Conservation (phyloP, 2,329 filamentous ascomycete species). For the Exophiala lecanii-corni region DNA sequence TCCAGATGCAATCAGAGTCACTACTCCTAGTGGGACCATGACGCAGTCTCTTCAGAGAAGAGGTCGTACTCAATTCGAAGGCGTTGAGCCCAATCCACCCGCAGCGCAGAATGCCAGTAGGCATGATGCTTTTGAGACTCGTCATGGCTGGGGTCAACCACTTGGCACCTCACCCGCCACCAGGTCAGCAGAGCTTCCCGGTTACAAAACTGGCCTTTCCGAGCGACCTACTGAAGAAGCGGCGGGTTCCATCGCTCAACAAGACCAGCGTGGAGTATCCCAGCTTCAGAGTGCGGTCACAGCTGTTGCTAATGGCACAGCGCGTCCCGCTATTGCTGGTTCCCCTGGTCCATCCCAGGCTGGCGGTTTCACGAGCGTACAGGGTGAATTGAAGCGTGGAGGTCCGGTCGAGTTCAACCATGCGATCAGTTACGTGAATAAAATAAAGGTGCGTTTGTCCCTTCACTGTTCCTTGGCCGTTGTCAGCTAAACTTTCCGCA, state of each 20-base stretch:
- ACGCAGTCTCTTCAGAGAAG: conserved; percentile 71
- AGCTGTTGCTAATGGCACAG: conserved; percentile 49
- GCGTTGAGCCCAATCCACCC: conserved; percentile 25
- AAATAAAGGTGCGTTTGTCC: conserved; percentile 75
- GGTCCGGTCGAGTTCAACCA: conserved; percentile 98
- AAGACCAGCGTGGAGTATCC: conserved; percentile 25
- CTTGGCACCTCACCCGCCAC: conserved; percentile 30
- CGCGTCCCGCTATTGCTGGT: conserved; percentile 45
- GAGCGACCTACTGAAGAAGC: conserved; percentile 20
- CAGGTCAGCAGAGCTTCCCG: conserved; percentile 25
- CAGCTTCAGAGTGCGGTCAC: conserved; percentile 63
- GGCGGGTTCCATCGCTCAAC: conserved; percentile 17
- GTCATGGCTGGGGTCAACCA: conserved; percentile 24
- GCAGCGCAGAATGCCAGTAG: conserved; percentile 8
- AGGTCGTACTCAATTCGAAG: conserved; percentile 28
- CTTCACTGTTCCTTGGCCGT: not conserved
- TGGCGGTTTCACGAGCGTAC: conserved; percentile 28
- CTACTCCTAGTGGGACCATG: conserved; percentile 95
- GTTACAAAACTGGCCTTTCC: conserved; percentile 12
- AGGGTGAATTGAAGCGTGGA: conserved; percentile 69
- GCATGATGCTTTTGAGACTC: conserved; percentile 22
- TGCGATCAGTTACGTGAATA: conserved; percentile 98
- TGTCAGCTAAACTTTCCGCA: conserved; percentile 35
- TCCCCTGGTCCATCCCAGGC: conserved; percentile 39
- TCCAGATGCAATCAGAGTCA: conserved; percentile 92